Evolutionary conservation across 495 filamentous ascomycete genomes (phyloP).

Genomic region (Haplographium delicatum): DNA sequence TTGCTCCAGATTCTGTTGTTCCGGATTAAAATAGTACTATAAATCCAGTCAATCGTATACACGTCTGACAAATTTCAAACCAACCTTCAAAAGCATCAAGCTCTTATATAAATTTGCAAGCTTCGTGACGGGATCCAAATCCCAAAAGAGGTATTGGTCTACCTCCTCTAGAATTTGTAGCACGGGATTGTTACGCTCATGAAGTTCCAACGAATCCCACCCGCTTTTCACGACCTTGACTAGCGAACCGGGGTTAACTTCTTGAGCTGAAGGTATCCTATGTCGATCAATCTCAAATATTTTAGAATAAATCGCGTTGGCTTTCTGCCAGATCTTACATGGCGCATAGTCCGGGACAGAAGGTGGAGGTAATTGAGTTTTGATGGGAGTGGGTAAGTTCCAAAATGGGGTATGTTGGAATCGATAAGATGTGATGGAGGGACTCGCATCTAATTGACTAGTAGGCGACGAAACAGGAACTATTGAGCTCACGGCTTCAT

Average conservation of each 20-base stretch:
- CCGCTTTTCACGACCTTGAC: constrained; percentile 10
- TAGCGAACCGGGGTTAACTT: neutral
- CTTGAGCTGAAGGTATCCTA: neutral
- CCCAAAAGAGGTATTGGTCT: constrained; percentile 1
- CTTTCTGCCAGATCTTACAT: constrained; percentile 1
- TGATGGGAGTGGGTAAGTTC: constrained; percentile 2
- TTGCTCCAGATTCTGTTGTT: neutral
- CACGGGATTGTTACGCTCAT: constrained; percentile 1
- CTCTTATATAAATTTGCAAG: constrained; percentile 10
- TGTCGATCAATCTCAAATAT: constrained; percentile 1
- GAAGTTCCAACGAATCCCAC: neutral
- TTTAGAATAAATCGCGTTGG: constrained; percentile 5
- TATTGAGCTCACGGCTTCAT: too few relatives aligned
- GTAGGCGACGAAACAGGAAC: too few relatives aligned
- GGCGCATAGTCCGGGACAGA: neutral
- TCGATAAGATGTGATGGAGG: neutral
- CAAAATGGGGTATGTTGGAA: constrained; percentile 1
- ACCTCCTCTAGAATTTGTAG: constrained; percentile 3
- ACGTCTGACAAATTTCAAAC: too few relatives aligned
- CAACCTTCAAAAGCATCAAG: constrained; percentile 4
- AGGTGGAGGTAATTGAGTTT: neutral
- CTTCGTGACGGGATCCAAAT: constrained; percentile 6
- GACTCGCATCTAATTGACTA: too few relatives aligned
- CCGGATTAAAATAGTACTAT: constrained; percentile 12
- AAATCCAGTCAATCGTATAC: too few relatives aligned